Evolutionary conservation across 768 basidiomycete genomes (phyloP).

Genomic region (Mycena metata): DNA sequence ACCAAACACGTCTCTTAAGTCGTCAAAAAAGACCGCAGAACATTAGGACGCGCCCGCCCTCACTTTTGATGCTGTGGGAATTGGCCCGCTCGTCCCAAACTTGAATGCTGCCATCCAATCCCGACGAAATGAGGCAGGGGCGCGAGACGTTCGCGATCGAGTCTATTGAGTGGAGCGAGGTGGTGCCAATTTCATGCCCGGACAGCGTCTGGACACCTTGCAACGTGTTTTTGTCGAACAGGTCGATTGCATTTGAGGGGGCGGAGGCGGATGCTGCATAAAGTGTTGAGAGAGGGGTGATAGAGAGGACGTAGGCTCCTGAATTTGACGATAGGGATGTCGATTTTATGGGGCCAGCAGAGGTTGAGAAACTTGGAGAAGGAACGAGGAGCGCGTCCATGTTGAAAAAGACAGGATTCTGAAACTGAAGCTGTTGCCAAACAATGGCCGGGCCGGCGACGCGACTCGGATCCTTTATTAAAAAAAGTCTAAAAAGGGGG

Average conservation of each 20-base stretch:
- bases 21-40: conserved; percentile 48
- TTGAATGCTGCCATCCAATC: conserved; percentile 78
- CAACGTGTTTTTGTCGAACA: conserved; percentile 74
- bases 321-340: conserved; percentile 48
- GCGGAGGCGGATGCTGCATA: conserved; percentile 76
- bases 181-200: conserved; percentile 72
- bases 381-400: conserved; percentile 25
- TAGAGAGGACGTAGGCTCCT: conserved; percentile 71
- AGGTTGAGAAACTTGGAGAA: conserved; percentile 27
- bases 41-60: conserved; percentile 44
- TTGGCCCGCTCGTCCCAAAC: conserved; percentile 81
- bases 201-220: conserved; percentile 59
- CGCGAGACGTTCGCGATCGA: conserved; percentile 57
- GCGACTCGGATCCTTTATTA: too few species aligned
- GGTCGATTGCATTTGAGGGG: conserved; percentile 74
- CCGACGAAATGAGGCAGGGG: conserved; percentile 70
- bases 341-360: conserved; percentile 44
- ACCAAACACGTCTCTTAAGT: conserved; percentile 50
- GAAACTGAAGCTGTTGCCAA: background rate
- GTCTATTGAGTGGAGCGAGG: conserved; percentile 63
- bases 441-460: background rate
- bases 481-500: too few species aligned
- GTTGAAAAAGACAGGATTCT: background rate
- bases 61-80: conserved; percentile 70
- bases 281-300: conserved; percentile 60